phyloP scores from a whole-genome alignment of 306 rosid genomes.

The Trifolium fragiferum region DNA sequence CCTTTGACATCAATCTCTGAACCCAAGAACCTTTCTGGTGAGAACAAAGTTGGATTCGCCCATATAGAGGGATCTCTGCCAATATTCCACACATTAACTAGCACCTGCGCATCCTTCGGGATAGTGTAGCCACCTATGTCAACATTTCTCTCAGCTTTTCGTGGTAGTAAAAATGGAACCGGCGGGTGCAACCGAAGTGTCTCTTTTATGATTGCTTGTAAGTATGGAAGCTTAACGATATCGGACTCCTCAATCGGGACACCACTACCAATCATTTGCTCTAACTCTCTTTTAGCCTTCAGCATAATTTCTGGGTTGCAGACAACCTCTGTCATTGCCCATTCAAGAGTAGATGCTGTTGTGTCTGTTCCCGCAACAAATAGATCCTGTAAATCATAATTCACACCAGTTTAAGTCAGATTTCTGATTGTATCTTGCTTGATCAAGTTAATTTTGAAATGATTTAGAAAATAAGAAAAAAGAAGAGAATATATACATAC shows the following conservation, averaged over 20 bases:
- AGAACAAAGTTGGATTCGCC: slow-evolving; percentile 35
- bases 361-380: slow-evolving; percentile 44
- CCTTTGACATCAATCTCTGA: slow-evolving; percentile 39
- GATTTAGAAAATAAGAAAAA: too few relatives aligned
- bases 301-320: slow-evolving; percentile 12
- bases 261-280: neutral
- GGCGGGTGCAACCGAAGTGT: slow-evolving; percentile 38
- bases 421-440: neutral
- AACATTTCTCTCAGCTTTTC: slow-evolving; percentile 38
- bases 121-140: slow-evolving; percentile 29
- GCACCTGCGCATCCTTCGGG: slow-evolving; percentile 38
- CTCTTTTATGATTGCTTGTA: slow-evolving; percentile 35
- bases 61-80: slow-evolving; percentile 31
- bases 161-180: slow-evolving; percentile 38
- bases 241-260: slow-evolving; percentile 29
- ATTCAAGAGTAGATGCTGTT: slow-evolving; percentile 34
- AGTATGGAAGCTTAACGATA: slow-evolving; percentile 12
- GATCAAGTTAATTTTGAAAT: neutral
- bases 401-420: neutral
- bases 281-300: slow-evolving; percentile 32
- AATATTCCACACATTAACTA: slow-evolving; percentile 40
- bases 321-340: slow-evolving; percentile 42
- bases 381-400: slow-evolving; percentile 31
- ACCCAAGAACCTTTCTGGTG: slow-evolving; percentile 35
- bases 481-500: slow-evolving; percentile 25